A percentile compares a stretch with the other conserved stretches of the same genome.
Conservation (phyloP, 352 stramenopile genomes). For the Paralagenidium karlingii region DNA sequence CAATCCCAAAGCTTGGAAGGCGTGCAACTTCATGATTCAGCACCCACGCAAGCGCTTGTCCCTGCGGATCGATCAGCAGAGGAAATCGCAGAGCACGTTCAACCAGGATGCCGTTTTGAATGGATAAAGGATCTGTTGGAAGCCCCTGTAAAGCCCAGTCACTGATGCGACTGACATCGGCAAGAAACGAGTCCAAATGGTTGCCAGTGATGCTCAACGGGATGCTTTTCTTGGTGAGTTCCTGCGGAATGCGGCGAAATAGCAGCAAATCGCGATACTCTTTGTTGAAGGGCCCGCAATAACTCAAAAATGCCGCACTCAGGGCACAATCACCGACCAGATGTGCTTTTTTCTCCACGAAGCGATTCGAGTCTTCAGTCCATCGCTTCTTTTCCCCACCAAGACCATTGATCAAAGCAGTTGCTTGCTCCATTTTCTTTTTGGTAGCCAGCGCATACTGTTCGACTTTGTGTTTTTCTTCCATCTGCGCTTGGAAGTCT, state of each 20-base stretch:
- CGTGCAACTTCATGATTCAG: slow-evolving; percentile 43
- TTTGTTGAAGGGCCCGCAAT: slow-evolving; percentile 86
- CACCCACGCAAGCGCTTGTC: slow-evolving; percentile 83
- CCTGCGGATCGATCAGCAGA: slow-evolving; percentile 85
- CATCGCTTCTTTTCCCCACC: slow-evolving; percentile 73
- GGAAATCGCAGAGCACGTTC: slow-evolving; percentile 62
- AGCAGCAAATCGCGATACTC: slow-evolving; percentile 59
- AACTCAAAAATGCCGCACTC: slow-evolving; percentile 78
- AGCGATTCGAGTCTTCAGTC: slow-evolving; percentile 82
- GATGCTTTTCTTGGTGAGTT: slow-evolving; percentile 51
- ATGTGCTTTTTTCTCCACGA: slow-evolving; percentile 65
- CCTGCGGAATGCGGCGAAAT: slow-evolving; percentile 41
- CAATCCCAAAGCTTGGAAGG: slow-evolving; percentile 42
- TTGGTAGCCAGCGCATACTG: slow-evolving; percentile 68
- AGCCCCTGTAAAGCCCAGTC: slow-evolving; percentile 85
- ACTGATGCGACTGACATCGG: slow-evolving; percentile 59
- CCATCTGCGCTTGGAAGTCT: slow-evolving; percentile 85
- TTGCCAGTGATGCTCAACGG: slow-evolving; percentile 47
- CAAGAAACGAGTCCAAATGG: slow-evolving; percentile 63
- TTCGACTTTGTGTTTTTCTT: slow-evolving; percentile 77
- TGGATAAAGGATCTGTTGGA: slow-evolving; percentile 77
- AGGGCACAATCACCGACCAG: slow-evolving; percentile 82
- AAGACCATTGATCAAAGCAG: slow-evolving; percentile 76
- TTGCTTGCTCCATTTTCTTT: slow-evolving; percentile 86
- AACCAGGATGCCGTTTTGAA: slow-evolving; percentile 86